These are phyloP conservation scores for Platanus orientalis DNA, from an alignment of 164 flowering plant species.

Conservation along the genomic window DNA sequence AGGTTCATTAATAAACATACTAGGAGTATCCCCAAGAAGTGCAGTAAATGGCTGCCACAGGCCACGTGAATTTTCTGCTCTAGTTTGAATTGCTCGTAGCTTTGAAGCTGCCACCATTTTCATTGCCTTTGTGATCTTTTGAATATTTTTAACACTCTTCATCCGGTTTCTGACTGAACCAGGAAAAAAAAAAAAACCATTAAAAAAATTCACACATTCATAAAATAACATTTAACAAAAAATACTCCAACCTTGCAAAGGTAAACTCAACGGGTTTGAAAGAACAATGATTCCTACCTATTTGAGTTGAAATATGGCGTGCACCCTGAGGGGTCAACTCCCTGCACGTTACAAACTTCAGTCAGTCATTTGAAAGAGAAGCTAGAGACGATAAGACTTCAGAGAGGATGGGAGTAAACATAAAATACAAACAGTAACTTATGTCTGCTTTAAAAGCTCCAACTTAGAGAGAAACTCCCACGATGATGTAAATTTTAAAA, in stretches of 20 bases:
- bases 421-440: too few relatives aligned
- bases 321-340: conserved; percentile 61
- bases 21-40: conserved; percentile 88
- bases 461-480: too few relatives aligned
- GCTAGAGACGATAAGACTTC: neutral
- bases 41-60: conserved; percentile 98
- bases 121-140: conserved; percentile 99
- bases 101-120: conserved; percentile 99
- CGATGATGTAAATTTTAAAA: too few relatives aligned
- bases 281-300: conserved; percentile 42
- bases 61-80: conserved; percentile 96
- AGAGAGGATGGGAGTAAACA: neutral
- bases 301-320: conserved; percentile 81
- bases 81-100: conserved; percentile 75
- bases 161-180: conserved; percentile 85
- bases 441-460: neutral
- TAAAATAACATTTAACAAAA: too few relatives aligned
- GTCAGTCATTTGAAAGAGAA: conserved; percentile 10
- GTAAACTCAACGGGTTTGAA: conserved; percentile 2
- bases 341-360: conserved; percentile 37
- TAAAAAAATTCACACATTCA: neutral
- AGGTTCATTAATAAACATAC: conserved; percentile 39
- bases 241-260: conserved; percentile 1
- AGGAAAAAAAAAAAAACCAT: too few relatives aligned
- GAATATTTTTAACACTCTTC: conserved; percentile 96